Conservation (phyloP, 495 filamentous ascomycete species). For the Podospora pseudocomata region DNA sequence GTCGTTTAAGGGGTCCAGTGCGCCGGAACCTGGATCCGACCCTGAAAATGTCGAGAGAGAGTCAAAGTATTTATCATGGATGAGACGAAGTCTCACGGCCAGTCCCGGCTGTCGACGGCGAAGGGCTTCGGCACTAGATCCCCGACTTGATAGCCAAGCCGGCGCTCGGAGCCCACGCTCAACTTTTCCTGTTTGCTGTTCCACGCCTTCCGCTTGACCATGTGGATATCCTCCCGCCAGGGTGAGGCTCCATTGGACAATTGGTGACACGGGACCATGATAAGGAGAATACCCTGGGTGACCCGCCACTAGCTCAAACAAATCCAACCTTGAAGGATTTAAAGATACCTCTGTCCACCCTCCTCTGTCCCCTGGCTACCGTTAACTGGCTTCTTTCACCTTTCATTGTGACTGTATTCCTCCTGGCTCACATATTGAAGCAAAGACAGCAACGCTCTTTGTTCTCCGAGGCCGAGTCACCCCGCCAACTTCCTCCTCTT, state of each 20-base stretch:
- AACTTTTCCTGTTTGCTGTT: neutral
- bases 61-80: neutral
- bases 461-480: neutral
- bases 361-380: neutral
- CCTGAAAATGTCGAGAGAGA: neutral
- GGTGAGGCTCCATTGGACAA: neutral
- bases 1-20: neutral
- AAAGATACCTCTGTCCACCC: neutral
- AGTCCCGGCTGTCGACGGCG: neutral
- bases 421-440: neutral
- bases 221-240: neutral
- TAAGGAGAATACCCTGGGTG: neutral
- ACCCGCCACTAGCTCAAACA: conserved; percentile 7
- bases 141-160: neutral
- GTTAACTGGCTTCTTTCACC: neutral
- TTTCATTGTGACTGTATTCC: neutral
- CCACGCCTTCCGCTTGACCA: conserved; percentile 5
- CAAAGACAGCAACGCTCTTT: conserved; percentile 7
- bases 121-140: neutral
- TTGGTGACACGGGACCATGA: conserved; percentile 2
- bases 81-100: neutral
- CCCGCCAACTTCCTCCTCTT: conserved; percentile 3
- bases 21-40: neutral
- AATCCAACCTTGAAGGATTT: conserved; percentile 3
- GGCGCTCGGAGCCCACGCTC: neutral